Evolutionary conservation across 2,329 filamentous ascomycete genomes (phyloP), one percentile per base, ranked within the genome.

Genomic region (Scedosporium aurantiacum): DNA sequence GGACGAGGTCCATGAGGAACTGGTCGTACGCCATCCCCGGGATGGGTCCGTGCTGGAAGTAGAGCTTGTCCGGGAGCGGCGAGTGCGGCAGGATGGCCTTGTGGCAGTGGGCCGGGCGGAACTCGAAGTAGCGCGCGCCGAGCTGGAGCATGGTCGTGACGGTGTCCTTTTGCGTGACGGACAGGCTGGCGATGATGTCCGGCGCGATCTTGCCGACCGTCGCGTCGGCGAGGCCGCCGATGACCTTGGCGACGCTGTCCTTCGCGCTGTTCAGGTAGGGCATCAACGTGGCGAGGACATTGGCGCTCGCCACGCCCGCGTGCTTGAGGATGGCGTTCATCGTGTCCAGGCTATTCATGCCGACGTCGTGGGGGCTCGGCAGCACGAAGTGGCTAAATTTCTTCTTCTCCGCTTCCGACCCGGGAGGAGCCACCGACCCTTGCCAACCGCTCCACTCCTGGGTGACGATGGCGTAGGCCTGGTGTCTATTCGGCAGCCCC

Each of bases 121-220:
- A 81, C 67, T 81, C 79, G 60, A 81, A 81, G 68, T 81, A 81
- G 3, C 79, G 67, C 0, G 77, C 77, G 0, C 78, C 79, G 43
- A 80, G 71, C 45, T 68, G 68, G 58, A 82, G 72, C 55, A 81
- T 76, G 5, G 71, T 70, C 7, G 70, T 65, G 0, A 81, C 69
- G 2, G 67, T 68, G 64, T 81, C 78, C 64, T 82, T 82, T 58
- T 81, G 79, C 6, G 78, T 81, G 56, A 81, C 74, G 62, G 78
- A 75, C 1, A 81, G 71, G 5, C 76, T 76, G 61, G 72, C 71
- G 65, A 82, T 74, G 66, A 81, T 80, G 65, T 70, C 69, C 59
- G 71, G 70, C n/a, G 71, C 70, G 37, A 72, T 68, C 28, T 69
- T 65, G 40, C 66, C 63, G 58, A 72, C 68, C 58, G 69, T 70